Evolutionary conservation across 352 stramenopile genomes (phyloP), one percentile per base, ranked within the genome.

Genomic region (Phytophthora fragariaefolia): DNA sequence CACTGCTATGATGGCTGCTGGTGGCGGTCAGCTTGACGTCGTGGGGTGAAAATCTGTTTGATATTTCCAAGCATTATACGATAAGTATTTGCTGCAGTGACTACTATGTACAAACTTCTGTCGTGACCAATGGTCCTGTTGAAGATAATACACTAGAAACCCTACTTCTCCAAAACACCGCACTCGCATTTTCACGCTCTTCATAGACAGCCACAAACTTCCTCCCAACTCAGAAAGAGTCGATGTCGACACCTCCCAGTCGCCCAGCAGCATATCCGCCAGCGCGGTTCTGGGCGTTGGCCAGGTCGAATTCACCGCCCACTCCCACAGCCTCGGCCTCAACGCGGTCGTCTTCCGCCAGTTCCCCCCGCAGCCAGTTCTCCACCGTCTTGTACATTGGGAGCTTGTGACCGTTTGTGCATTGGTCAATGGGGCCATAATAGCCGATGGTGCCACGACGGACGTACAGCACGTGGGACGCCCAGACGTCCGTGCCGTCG

Each of bases 401-500:
- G 2, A 86, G 51, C 13, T 82, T 81, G 49, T 88, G 71, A 24
- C 86, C 87, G 6, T 75, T 91, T 74, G 62, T 96, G 77, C 80
- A 98, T 45, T 80, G 87, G 36, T 74, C 89, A 87, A 79, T 84
- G 8, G 79, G 46, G 2, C 82, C 84, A 51, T 83, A 82, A 69
- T 82, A 93, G 3, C 81, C 79, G 13, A 94, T 63, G 0, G 62
- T 73, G 8, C 83, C 83, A 6, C 74, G 69, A 36, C 80, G 80
- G 26, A 99, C 77, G 73, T 98, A 99, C 38, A 97, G 84, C 26
- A 99, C 80, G 78, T 99, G 89, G 0, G 96, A 91, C 9, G 93
- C 95, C 97, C 96, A 99, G 17, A 97, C 83, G 68, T 99, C 97
- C 51, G 98, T 91, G 45, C 96, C 96, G 74, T 99, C 97, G 77